Percentiles rank a stretch among this genome's conserved stretches.
Evolutionary conservation across 2,329 filamentous ascomycete species (phyloP).

Genomic region (Monosporascus cannonballus): DNA sequence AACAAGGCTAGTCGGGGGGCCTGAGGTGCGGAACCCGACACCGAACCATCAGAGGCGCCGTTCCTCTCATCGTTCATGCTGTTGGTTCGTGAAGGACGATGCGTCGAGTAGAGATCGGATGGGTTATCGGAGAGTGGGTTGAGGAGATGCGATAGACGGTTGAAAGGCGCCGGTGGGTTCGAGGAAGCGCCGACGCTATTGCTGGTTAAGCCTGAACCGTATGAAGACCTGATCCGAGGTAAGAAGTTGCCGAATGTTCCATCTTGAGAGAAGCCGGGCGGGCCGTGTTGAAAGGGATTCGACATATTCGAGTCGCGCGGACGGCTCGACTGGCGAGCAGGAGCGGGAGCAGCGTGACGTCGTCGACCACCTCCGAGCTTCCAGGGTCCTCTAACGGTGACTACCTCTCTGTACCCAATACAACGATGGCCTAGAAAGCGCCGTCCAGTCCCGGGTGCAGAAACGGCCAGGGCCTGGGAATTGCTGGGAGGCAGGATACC

Average conservation of each 20-base stretch:
- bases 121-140: slow-evolving; percentile 39
- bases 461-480: no score
- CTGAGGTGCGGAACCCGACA: slow-evolving; percentile 20
- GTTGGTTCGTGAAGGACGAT: slow-evolving; percentile 17
- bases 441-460: no score
- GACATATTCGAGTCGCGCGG: slow-evolving; percentile 28
- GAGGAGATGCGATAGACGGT: slow-evolving; percentile 48
- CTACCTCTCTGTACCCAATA: no score
- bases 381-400: no score
- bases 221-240: slow-evolving; percentile 32
- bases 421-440: no score
- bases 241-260: slow-evolving; percentile 25
- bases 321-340: not conserved
- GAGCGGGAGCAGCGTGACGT: slow-evolving; percentile 3
- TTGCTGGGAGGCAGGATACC: no score
- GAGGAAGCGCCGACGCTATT: slow-evolving; percentile 18
- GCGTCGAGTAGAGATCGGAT: slow-evolving; percentile 23
- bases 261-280: slow-evolving; percentile 28
- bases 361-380: not conserved
- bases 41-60: slow-evolving; percentile 19
- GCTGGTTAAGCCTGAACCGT: slow-evolving; percentile 36
- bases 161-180: slow-evolving; percentile 27
- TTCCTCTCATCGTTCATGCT: slow-evolving; percentile 30
- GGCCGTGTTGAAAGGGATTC: slow-evolving; percentile 34
- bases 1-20: slow-evolving; percentile 35